A percentile compares a stretch with the other conserved stretches of the same genome.
Conservation (phyloP, 768 basidiomycete species). For the Naematelia aurantialba region DNA sequence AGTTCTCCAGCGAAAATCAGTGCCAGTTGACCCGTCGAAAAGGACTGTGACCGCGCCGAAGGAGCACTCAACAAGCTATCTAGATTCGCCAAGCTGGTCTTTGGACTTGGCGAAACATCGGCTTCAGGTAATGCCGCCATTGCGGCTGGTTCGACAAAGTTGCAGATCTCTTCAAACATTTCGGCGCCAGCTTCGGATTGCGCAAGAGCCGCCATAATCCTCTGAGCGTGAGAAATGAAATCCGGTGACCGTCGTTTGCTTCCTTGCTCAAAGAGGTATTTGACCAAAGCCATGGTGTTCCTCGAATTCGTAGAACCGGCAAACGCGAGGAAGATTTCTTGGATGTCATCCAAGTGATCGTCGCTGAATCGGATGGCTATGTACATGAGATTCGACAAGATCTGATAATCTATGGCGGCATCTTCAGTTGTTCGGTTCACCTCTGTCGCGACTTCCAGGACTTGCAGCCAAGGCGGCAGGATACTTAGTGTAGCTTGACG, state of each 20-base stretch:
- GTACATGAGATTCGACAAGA: constrained; percentile 76
- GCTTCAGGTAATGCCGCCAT: constrained; percentile 69
- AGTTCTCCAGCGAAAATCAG: constrained; percentile 62
- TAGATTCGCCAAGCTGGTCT: constrained; percentile 58
- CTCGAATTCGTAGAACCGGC: constrained; percentile 59
- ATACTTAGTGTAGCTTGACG: constrained; percentile 65
- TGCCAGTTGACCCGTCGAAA: constrained; percentile 83
- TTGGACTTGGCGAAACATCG: constrained; percentile 28
- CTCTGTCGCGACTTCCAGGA: constrained; percentile 60
- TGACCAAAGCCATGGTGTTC: constrained; percentile 73
- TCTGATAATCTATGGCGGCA: constrained; percentile 55
- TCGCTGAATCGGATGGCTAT: constrained; percentile 72
- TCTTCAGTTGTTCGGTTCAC: constrained; percentile 53
- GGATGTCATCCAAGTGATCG: constrained; percentile 72
- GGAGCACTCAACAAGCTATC: constrained; percentile 53
- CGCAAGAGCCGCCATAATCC: constrained; percentile 77
- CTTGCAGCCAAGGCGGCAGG: constrained; percentile 77
- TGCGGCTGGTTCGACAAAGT: constrained; percentile 73
- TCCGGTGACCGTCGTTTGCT: constrained; percentile 73
- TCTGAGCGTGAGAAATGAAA: constrained; percentile 74
- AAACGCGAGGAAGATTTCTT: constrained; percentile 71
- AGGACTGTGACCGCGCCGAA: constrained; percentile 29
- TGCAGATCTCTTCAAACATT: constrained; percentile 78
- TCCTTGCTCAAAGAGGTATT: constrained; percentile 82
- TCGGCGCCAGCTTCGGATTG: constrained; percentile 68